Conservation (phyloP, 805 yeast genomes). For the Saturnispora quitensis region DNA sequence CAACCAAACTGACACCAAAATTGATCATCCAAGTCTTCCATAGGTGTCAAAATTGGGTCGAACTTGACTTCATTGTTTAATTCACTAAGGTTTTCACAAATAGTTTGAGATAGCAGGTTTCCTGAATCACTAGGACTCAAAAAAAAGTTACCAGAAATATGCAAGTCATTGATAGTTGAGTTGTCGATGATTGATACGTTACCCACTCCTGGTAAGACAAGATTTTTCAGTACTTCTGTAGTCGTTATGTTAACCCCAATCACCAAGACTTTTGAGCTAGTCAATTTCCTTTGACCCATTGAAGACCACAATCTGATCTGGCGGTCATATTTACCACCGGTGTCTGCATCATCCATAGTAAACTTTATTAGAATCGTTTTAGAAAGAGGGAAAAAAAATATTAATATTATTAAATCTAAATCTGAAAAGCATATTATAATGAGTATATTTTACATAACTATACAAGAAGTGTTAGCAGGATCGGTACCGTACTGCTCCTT, state of each 20-base stretch:
- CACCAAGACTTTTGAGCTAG: slow-evolving; percentile 49
- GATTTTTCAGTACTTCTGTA: slow-evolving; percentile 66
- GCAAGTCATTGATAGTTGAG: slow-evolving; percentile 29
- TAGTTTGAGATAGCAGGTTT: slow-evolving; percentile 29
- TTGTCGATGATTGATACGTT: slow-evolving; percentile 50
- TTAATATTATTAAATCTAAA: not conserved
- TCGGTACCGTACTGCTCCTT: slow-evolving; percentile 34
- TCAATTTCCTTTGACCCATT: slow-evolving; percentile 59
- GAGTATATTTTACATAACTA: slow-evolving; percentile 15
- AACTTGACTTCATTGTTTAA: slow-evolving; percentile 54
- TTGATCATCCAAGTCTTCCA: slow-evolving; percentile 6
- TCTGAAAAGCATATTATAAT: not conserved
- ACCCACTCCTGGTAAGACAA: slow-evolving; percentile 66
- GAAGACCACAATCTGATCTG: slow-evolving; percentile 84
- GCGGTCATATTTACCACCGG: slow-evolving; percentile 63
- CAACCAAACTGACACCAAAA: slow-evolving; percentile 43
- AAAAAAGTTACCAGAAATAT: slow-evolving; percentile 57
- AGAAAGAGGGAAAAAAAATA: not conserved
- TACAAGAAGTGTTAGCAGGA: slow-evolving; percentile 17
- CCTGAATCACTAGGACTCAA: slow-evolving; percentile 38
- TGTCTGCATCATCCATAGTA: slow-evolving; percentile 25
- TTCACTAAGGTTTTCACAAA: slow-evolving; percentile 37
- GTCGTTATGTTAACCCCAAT: slow-evolving; percentile 49
- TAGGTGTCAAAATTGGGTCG: slow-evolving; percentile 13
- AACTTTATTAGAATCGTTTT: not conserved